Percentiles rank a stretch among this genome's conserved stretches.
Evolutionary conservation across 768 basidiomycete species (phyloP).

Genomic region (Boletus insuetus): DNA sequence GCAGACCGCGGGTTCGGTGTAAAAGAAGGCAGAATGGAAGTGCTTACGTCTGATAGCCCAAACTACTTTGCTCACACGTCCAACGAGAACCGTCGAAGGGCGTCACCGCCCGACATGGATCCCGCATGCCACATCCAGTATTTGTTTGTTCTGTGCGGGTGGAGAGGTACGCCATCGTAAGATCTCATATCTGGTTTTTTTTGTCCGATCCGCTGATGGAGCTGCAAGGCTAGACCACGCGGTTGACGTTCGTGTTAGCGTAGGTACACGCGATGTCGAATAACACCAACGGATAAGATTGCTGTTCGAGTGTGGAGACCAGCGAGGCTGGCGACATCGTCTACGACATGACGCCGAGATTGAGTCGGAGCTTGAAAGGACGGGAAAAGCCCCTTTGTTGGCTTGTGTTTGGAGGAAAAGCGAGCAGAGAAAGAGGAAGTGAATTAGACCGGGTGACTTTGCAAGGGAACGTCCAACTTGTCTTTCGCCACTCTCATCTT

Average conservation of each 20-base stretch:
- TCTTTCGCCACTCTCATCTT: slow-evolving; percentile 6
- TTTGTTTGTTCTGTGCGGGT: too few species aligned
- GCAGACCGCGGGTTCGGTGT: neutral
- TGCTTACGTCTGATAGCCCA: neutral
- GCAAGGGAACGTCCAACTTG: slow-evolving; percentile 21
- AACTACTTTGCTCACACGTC: neutral
- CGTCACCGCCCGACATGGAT: neutral
- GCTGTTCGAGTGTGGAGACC: too few species aligned
- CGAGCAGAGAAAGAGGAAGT: slow-evolving; percentile 16
- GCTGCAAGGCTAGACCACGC: neutral
- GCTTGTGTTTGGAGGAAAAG: slow-evolving; percentile 24
- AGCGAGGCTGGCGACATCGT: too few species aligned
- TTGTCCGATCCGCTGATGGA: neutral
- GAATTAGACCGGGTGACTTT: slow-evolving; percentile 14
- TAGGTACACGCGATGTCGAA: neutral
- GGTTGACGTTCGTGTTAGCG: neutral
- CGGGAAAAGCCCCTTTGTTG: slow-evolving; percentile 28
- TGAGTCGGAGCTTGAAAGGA: slow-evolving; percentile 20
- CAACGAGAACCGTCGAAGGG: neutral
- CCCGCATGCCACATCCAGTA: too few species aligned
- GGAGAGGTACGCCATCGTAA: too few species aligned
- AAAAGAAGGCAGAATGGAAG: neutral
- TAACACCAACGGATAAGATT: neutral
- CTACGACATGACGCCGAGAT: neutral
- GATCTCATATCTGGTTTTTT: neutral